Evolutionary conservation across 1,284 basidiomycete species (phyloP).

Genomic region (Leccinum holopus): DNA sequence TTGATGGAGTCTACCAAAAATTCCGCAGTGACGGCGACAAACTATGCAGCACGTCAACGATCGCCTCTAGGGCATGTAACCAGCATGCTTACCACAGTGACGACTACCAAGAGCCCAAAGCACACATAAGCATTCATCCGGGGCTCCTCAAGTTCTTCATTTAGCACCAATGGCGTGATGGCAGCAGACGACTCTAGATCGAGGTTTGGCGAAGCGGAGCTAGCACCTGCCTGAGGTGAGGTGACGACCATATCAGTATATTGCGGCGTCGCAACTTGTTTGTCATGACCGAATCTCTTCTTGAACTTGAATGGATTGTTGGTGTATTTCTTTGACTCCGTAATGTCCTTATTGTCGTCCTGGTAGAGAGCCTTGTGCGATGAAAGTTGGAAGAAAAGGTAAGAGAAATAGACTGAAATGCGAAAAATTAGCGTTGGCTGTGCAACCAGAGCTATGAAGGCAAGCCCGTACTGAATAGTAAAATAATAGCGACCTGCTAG

Average conservation of each 20-base stretch:
- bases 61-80: neutral
- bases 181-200: conserved; percentile 17
- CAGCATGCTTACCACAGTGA: conserved; percentile 58
- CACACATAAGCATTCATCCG: conserved; percentile 55
- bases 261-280: neutral
- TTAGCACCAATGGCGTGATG: conserved; percentile 2
- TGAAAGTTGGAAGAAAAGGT: conserved; percentile 84
- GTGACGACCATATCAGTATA: conserved; percentile 6
- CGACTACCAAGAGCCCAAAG: conserved; percentile 51
- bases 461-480: conserved; percentile 65
- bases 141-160: conserved; percentile 56
- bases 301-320: conserved; percentile 31
- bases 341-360: conserved; percentile 42
- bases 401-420: conserved; percentile 61
- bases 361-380: conserved; percentile 77
- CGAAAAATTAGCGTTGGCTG: conserved; percentile 4
- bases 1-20: conserved; percentile 80
- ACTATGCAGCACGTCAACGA: conserved; percentile 30
- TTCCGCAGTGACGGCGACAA: conserved; percentile 76
- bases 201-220: neutral
- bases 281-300: conserved; percentile 15
- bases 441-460: neutral
- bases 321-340: conserved; percentile 24
- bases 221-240: conserved; percentile 11
- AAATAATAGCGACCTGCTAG: conserved; percentile 67